A percentile compares a stretch with the other conserved stretches of the same genome.
Conservation (phyloP, 1,284 basidiomycete genomes). For the Cryptococcus deneoformans region DNA sequence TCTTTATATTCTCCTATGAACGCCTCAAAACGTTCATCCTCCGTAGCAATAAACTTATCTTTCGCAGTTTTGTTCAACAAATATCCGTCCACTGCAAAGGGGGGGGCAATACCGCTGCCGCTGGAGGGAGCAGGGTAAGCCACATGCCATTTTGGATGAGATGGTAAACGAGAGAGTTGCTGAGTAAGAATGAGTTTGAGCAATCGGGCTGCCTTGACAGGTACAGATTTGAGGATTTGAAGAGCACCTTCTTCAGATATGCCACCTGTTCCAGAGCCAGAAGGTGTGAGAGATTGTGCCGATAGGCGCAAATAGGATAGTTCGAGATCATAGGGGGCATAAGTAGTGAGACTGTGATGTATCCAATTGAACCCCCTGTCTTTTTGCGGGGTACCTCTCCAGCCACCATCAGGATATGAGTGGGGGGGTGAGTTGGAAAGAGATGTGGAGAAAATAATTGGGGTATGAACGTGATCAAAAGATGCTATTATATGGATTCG, state of each 20-base stretch:
- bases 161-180: conserved; percentile 62
- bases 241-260: conserved; percentile 76
- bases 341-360: conserved; percentile 84
- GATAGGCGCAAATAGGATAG: conserved; percentile 53
- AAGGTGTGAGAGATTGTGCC: conserved; percentile 19
- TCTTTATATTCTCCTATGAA: conserved; percentile 85
- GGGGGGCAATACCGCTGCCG: conserved; percentile 20
- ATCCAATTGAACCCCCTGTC: conserved; percentile 70
- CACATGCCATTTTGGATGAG: conserved; percentile 21
- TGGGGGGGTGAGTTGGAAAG: conserved; percentile 35
- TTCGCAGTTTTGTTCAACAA: conserved; percentile 40
- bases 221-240: conserved; percentile 81
- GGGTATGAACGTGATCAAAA: conserved; percentile 77
- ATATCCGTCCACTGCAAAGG: conserved; percentile 45
- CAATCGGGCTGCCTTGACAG: conserved; percentile 76
- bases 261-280: conserved; percentile 27
- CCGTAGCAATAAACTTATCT: conserved; percentile 80
- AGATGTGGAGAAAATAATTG: conserved; percentile 62
- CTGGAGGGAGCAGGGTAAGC: conserved; percentile 9
- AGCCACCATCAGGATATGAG: conserved; percentile 12
- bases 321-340: conserved; percentile 77
- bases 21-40: conserved; percentile 74
- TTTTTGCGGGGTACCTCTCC: conserved; percentile 18
- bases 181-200: conserved; percentile 64
- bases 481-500: conserved; percentile 76